Base-by-base conservation (phyloP, 805 yeast genomes). In the Cyberlindnera lachancei region DNA sequence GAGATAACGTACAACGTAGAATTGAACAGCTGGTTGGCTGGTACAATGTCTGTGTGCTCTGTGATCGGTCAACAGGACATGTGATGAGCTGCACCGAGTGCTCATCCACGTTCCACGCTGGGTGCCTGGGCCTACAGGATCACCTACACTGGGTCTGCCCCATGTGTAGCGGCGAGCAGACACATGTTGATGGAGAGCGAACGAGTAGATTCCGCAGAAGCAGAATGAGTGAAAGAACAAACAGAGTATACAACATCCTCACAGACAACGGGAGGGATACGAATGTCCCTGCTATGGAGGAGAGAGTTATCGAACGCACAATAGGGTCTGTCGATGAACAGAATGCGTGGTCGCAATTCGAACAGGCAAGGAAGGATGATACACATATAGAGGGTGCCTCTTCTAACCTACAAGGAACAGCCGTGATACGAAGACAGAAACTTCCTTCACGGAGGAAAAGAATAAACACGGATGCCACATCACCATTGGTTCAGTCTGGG, bases 141-240 rank as follows among this genome's bases (percentile, higher is more conserved):
- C 27, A 26, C 5, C 46, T 34, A 5, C 50, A 38, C 12, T 69
- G 75, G 75, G 52, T 51, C 36, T 70, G 77, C 44, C 75, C 75
- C n/a, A 58, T 67, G 38, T 70, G 77, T 43, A 73, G 66, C 35
- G 48, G 51, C 34, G 55, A 52, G 20, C 73, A 68, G 46, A 64
- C 34, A 18, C 31, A n/a, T 17, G n/a, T n/a, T n/a, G 27, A 28
- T 33, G 35, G 23, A 12, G 36, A 37, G 13, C 38, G 47, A 12
- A 43, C 48, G 14, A 42, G 46, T 15, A 24, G 33, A n/a, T 45
- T 42, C 28, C 39, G 54, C 38, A 36, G 49, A 30, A 43, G 48
- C n/a, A 36, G 53, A 25, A 36, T 44, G 29, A 49, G 56, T 24
- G 48, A 45, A n/a, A 43, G 50, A 4, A 51, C 56, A 1, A 42